phyloP scores from a whole-genome alignment of 148 eudicot genomes.

The Rhododendron henanense region DNA sequence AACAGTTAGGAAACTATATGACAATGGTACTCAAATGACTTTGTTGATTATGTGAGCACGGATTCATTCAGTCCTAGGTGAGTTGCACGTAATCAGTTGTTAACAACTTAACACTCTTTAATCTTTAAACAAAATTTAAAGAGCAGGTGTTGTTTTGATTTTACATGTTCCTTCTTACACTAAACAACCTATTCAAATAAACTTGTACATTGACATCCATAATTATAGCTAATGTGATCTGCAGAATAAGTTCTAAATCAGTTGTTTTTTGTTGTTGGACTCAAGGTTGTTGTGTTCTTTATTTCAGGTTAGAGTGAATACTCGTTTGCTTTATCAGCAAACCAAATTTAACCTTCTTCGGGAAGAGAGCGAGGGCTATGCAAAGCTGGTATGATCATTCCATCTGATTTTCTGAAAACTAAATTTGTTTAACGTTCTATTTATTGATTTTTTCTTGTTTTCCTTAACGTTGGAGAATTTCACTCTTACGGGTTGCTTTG shows the following conservation, averaged over 20 bases:
- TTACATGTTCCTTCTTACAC: background rate
- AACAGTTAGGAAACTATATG: background rate
- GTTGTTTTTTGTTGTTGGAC: background rate
- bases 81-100: background rate
- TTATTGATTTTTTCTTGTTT: background rate
- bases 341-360: slow-evolving; percentile 96
- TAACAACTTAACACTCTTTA: background rate
- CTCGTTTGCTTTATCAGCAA: slow-evolving; percentile 68
- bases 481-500: background rate
- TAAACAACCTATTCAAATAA: background rate
- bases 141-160: background rate
- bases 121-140: background rate
- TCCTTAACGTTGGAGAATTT: background rate
- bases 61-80: background rate
- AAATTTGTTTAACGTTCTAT: background rate
- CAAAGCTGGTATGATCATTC: slow-evolving; percentile 74
- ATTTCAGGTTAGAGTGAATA: slow-evolving; percentile 94
- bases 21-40: background rate
- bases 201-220: background rate
- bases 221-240: background rate
- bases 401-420: background rate
- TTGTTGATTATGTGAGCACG: background rate
- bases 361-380: slow-evolving; percentile 98
- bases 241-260: background rate
- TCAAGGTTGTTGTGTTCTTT: slow-evolving; percentile 16